Conservation (phyloP, 208 protist species). For the Trypanosoma scelopori region DNA sequence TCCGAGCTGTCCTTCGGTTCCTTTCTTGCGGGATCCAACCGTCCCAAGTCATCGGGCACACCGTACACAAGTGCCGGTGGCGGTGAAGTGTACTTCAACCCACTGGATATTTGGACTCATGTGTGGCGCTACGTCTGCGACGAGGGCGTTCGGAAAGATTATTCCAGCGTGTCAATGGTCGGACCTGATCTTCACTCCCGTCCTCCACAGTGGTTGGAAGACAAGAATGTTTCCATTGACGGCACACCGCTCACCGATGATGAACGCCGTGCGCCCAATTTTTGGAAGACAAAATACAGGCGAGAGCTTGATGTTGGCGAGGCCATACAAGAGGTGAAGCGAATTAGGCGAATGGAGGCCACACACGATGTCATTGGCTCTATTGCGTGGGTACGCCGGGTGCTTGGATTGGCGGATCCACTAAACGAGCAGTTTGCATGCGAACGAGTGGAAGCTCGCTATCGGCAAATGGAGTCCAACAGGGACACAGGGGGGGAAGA, state of each 20-base stretch:
- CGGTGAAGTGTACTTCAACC: constrained; percentile 36
- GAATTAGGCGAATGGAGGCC: constrained; percentile 43
- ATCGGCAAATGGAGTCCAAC: constrained; percentile 32
- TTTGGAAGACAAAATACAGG: constrained; percentile 55
- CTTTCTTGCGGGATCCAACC: constrained; percentile 1
- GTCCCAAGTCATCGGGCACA: constrained; percentile 19
- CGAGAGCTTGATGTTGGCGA: constrained; percentile 75
- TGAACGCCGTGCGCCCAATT: constrained; percentile 35
- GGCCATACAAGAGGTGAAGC: constrained; percentile 65
- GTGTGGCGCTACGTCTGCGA: constrained; percentile 29
- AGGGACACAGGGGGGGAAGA: not conserved
- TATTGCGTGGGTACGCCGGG: constrained; percentile 38
- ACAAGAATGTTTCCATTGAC: constrained; percentile 77
- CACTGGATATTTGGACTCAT: constrained; percentile 17
- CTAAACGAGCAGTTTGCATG: constrained; percentile 52
- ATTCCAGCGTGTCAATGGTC: constrained; percentile 9
- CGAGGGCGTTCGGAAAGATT: constrained; percentile 23
- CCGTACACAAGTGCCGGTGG: constrained; percentile 35
- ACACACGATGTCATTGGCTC: constrained; percentile 63
- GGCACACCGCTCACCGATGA: constrained; percentile 60
- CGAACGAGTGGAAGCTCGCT: constrained; percentile 35
- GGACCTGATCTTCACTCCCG: constrained; percentile 57
- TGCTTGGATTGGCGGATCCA: constrained; percentile 42
- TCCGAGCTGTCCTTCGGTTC: not conserved
- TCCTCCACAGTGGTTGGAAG: constrained; percentile 74